Conservation (phyloP, 805 yeast genomes). For the Sugiyamaella smithiae region DNA sequence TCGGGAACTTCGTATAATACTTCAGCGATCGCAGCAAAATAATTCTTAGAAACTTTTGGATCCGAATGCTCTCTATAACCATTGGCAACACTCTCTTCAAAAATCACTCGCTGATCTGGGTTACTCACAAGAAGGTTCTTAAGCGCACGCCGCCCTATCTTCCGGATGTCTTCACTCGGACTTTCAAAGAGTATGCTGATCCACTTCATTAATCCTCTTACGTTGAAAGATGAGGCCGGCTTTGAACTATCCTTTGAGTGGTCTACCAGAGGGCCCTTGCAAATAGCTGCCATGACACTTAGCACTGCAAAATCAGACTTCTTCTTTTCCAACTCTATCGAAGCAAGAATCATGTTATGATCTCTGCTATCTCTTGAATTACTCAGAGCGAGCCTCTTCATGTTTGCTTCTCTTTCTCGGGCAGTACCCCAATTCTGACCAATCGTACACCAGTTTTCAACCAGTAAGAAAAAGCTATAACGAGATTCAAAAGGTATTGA, state of each 20-base stretch:
- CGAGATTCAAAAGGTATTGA: slow-evolving; percentile 88
- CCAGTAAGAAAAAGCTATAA: slow-evolving; percentile 71
- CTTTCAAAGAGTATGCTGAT: slow-evolving; percentile 62
- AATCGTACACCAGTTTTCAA: slow-evolving; percentile 94
- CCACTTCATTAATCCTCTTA: slow-evolving; percentile 71
- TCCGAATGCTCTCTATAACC: slow-evolving; percentile 53
- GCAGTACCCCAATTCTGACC: slow-evolving; percentile 64
- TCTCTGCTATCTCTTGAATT: slow-evolving; percentile 39
- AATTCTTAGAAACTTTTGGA: slow-evolving; percentile 58
- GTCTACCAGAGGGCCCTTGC: slow-evolving; percentile 61
- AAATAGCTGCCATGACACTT: slow-evolving; percentile 79
- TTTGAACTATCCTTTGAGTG: slow-evolving; percentile 39
- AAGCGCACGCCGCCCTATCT: slow-evolving; percentile 68
- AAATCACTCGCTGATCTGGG: slow-evolving; percentile 48
- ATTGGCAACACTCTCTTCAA: slow-evolving; percentile 60
- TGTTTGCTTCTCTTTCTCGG: slow-evolving; percentile 66
- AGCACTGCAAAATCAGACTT: slow-evolving; percentile 68
- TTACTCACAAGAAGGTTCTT: slow-evolving; percentile 63
- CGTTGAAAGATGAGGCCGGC: slow-evolving; percentile 59
- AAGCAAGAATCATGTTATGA: slow-evolving; percentile 50
- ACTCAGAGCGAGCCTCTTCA: slow-evolving; percentile 38
- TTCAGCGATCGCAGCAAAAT: slow-evolving; percentile 68
- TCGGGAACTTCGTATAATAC: slow-evolving; percentile 52
- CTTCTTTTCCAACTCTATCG: slow-evolving; percentile 75
- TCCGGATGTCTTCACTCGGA: slow-evolving; percentile 56